Evolutionary conservation across 345 rosid genomes (phyloP).

Genomic region (Brassica carinata): DNA sequence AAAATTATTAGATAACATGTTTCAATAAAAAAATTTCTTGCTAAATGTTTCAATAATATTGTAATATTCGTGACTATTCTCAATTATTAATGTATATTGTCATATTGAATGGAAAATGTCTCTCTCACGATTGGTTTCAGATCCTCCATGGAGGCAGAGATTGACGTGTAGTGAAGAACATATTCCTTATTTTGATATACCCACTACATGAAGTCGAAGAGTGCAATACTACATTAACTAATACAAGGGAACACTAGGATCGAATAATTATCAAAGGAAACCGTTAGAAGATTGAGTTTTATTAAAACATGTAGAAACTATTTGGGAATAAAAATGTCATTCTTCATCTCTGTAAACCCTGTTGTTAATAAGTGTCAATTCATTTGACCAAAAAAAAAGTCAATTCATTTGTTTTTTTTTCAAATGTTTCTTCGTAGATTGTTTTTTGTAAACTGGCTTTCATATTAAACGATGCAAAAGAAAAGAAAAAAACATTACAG

Average conservation of each 20-base stretch:
- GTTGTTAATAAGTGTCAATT: neutral
- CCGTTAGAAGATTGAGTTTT: neutral
- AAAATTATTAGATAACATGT: neutral
- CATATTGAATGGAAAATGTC: neutral
- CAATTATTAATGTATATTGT: neutral
- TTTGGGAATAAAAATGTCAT: neutral
- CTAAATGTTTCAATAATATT: neutral
- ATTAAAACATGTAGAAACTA: neutral
- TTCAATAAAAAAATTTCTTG: neutral
- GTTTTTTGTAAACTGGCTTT: too few species aligned
- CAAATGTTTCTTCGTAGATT: neutral
- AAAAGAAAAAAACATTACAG: too few species aligned
- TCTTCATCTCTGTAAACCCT: neutral
- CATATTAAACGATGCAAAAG: too few species aligned
- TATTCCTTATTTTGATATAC: conserved; percentile 12
- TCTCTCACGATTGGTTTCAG: conserved; percentile 13
- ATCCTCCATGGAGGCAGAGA: conserved; percentile 3
- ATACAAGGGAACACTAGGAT: neutral
- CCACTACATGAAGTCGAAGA: neutral
- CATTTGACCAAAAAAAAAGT: neutral
- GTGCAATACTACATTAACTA: neutral
- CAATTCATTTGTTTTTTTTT: neutral
- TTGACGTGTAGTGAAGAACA: neutral
- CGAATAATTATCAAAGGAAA: neutral
- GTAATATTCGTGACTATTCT: neutral